Base-by-base conservation (phyloP, 257 asterid genomes). In the Primulina huaijiensis region DNA sequence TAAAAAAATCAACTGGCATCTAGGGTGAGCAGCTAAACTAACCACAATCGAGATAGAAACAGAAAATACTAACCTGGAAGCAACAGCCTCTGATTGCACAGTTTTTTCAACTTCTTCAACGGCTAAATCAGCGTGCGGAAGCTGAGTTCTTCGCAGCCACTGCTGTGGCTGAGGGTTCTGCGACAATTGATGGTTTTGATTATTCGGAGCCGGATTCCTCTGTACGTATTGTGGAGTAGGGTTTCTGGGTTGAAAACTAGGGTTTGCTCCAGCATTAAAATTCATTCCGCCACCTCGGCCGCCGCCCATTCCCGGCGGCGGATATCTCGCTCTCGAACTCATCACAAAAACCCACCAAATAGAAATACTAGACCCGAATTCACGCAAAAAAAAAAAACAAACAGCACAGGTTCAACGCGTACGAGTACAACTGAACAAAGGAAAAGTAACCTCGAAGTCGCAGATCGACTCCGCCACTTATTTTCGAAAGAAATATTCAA, bases 271-370 rank as follows among this genome's bases (percentile, higher is more conserved):
- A 30, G 78, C 77, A 72, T 82, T 80, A 11, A 81, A 83, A 76
- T 81, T 76, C 84, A 82, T 69, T 68, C 83, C 82, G 17, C 93
- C 85, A 19, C 82, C 84, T 52, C 92, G 60, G 62, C 79, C 92
- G 8, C 88, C 90, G 68, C 87, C 88, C 81, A 87, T 84, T 46
- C 96, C 97, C 65, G 96, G 97, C 71, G 93, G 90, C 58, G 95
- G 97, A 75, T 85, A 91, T 67, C 96, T 84, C 61, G 90, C 79
- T 74, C 96, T 75, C 65, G 84, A 82, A 82, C 80, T 76, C 97
- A 90, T 90, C 76, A 4, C 74, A 34, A 46, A 73, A 56, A 66
- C 70, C 78, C 68, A 78, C 68, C 71, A n/a, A 71, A 9, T 43
- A 33, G 59, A 55, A 12, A 43, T 62, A 55, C 71, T 61, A 17